These are phyloP conservation scores for Rhamnella rubrinervis DNA, from an alignment of 331 rosid genomes.

Conservation along the genomic window DNA sequence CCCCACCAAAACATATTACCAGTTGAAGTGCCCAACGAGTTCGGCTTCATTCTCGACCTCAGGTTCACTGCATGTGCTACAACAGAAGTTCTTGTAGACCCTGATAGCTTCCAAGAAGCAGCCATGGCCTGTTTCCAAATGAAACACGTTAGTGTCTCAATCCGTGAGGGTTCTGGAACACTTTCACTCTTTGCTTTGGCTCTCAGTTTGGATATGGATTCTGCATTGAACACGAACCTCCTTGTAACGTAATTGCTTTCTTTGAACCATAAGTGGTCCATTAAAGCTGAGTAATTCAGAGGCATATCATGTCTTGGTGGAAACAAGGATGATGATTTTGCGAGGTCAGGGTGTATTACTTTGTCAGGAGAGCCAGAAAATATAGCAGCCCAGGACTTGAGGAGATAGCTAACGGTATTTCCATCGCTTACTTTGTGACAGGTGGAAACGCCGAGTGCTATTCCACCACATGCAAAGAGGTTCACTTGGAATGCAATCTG, in stretches of 20 bases:
- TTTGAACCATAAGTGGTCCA: slow-evolving; percentile 13
- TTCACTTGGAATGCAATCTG: slow-evolving; percentile 17
- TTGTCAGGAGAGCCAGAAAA: not conserved
- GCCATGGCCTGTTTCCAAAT: slow-evolving; percentile 39
- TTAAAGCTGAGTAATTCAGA: not conserved
- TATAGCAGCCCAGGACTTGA: slow-evolving; percentile 30
- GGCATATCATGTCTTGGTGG: slow-evolving; percentile 24
- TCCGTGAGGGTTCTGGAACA: slow-evolving; percentile 22
- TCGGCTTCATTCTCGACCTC: slow-evolving; percentile 18
- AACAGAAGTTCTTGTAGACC: slow-evolving; percentile 9
- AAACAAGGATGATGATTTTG: slow-evolving; percentile 6
- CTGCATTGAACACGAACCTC: slow-evolving; percentile 25
- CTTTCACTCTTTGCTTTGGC: slow-evolving; percentile 16
- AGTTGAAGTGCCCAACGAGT: not conserved
- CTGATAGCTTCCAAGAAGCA: slow-evolving; percentile 11
- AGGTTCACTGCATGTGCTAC: slow-evolving; percentile 30
- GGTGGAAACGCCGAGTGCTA: slow-evolving; percentile 23
- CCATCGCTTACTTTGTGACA: slow-evolving; percentile 33
- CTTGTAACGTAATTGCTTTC: slow-evolving; percentile 11
- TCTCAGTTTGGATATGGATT: not conserved
- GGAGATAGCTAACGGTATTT: slow-evolving; percentile 1
- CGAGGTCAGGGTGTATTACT: not conserved
- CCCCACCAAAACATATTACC: slow-evolving; percentile 42
- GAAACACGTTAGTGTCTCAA: slow-evolving; percentile 37
- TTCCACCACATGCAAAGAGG: slow-evolving; percentile 26